Conservation (phyloP, 1,284 basidiomycete genomes). For the Bjerkandera adusta region DNA sequence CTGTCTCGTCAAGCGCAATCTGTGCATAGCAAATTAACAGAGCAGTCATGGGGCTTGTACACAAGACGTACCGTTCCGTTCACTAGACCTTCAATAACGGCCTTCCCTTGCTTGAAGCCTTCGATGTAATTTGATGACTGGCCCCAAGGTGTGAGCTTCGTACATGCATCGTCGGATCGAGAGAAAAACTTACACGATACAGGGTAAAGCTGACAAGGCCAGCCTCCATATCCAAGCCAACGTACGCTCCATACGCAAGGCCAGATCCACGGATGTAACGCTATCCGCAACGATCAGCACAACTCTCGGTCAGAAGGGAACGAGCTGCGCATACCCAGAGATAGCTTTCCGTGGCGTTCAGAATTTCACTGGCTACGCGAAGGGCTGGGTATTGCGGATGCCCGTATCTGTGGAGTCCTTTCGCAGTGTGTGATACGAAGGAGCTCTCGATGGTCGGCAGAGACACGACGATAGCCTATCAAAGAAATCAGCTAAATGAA, state of each 20-base stretch:
- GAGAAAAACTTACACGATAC: constrained; percentile 61
- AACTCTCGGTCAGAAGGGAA: neutral
- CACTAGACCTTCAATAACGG: constrained; percentile 72
- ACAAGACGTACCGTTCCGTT: constrained; percentile 66
- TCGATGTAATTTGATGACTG: constrained; percentile 87
- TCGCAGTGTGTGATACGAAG: constrained; percentile 80
- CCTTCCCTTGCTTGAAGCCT: constrained; percentile 81
- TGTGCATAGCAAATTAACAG: constrained; percentile 32
- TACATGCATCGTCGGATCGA: neutral
- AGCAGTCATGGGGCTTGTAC: neutral
- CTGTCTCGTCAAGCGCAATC: constrained; percentile 82
- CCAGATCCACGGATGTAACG: constrained; percentile 88
- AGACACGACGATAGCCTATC: constrained; percentile 80
- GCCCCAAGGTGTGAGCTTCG: constrained; percentile 12
- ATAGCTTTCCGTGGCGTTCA: constrained; percentile 95
- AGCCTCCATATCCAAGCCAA: constrained; percentile 78
- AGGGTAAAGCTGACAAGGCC: constrained; percentile 82
- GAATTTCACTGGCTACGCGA: constrained; percentile 80
- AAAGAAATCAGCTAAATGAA: neutral
- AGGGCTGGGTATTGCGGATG: constrained; percentile 87
- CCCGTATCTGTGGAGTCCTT: constrained; percentile 76
- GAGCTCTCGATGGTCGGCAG: constrained; percentile 95
- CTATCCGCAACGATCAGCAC: constrained; percentile 33
- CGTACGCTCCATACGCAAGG: constrained; percentile 89
- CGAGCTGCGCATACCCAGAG: constrained; percentile 69